A percentile compares a stretch with the other conserved stretches of the same genome.
phyloP scores from a whole-genome alignment of 2,329 filamentous ascomycete genomes.

The Drechmeria coniospora region DNA sequence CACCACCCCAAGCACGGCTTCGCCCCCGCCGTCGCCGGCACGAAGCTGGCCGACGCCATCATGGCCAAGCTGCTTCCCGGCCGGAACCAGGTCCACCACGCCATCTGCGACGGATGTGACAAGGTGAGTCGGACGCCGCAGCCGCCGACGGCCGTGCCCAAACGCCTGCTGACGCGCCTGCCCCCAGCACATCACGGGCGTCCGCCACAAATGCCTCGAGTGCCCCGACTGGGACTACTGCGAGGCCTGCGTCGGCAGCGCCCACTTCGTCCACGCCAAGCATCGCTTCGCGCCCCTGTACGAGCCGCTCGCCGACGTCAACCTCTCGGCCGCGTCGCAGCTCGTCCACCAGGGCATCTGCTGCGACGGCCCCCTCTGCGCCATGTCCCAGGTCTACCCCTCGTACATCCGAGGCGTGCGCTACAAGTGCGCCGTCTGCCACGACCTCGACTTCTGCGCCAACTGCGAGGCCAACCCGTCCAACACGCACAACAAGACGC shows the following conservation, averaged over 20 bases:
- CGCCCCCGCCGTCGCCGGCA: conserved; percentile 47
- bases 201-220: conserved; percentile 91
- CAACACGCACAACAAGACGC: conserved; percentile 84
- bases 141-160: too few species aligned
- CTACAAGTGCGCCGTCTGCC: conserved; percentile 94
- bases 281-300: conserved; percentile 88
- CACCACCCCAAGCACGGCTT: conserved; percentile 86
- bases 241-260: conserved; percentile 53
- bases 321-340: conserved; percentile 7
- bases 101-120: conserved; percentile 90
- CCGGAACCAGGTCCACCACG: conserved; percentile 67
- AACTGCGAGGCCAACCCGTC: conserved; percentile 78
- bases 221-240: conserved; percentile 99
- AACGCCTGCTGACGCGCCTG: neutral
- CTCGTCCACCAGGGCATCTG: conserved; percentile 69
- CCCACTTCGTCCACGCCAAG: conserved; percentile 54
- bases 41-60: conserved; percentile 44
- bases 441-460: conserved; percentile 90
- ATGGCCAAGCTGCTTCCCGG: conserved; percentile 59
- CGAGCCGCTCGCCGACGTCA: conserved; percentile 38
- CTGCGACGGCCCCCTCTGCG: conserved; percentile 88
- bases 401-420: conserved; percentile 73
- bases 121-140: conserved; percentile 13
- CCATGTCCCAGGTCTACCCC: conserved; percentile 32
- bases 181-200: conserved; percentile 53